Percentiles rank a stretch among this genome's conserved stretches.
Evolutionary conservation across 2,329 filamentous ascomycete genomes (phyloP).

Genomic region (Ophiosphaerella narmari): DNA sequence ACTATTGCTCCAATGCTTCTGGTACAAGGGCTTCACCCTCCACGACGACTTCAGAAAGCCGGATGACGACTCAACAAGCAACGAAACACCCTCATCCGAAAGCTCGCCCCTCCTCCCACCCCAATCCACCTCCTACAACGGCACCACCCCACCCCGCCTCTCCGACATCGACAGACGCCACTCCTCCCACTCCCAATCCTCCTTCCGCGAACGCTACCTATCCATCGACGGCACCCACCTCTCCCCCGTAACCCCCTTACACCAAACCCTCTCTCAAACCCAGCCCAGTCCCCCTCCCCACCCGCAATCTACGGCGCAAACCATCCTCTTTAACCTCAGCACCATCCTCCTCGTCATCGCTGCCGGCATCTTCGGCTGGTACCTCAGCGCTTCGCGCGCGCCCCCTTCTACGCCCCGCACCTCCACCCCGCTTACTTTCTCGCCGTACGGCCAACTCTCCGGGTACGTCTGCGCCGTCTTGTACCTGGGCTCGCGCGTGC

Average conservation of each 20-base stretch:
- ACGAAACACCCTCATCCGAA: constrained; percentile 42
- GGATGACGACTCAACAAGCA: constrained; percentile 24
- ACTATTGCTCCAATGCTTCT: constrained; percentile 87
- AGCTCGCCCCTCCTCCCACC: constrained; percentile 41
- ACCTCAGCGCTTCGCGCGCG: constrained; percentile 58
- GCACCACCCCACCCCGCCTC: constrained; percentile 29
- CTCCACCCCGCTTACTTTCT: constrained; percentile 67
- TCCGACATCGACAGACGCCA: constrained; percentile 45
- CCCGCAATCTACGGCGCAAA: constrained; percentile 56
- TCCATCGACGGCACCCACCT: constrained; percentile 70
- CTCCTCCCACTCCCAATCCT: constrained; percentile 38
- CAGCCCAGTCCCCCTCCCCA: constrained; percentile 44
- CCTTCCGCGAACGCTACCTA: constrained; percentile 53
- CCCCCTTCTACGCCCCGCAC: constrained; percentile 33
- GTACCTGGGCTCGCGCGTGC: constrained; percentile 87
- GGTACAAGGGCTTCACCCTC: constrained; percentile 79
- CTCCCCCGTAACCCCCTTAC: constrained; percentile 81
- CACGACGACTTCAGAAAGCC: constrained; percentile 38
- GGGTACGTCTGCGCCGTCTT: constrained; percentile 89
- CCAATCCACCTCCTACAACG: constrained; percentile 22
- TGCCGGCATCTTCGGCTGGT: constrained; percentile 83
- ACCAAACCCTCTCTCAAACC: constrained; percentile 44
- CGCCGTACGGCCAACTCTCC: constrained; percentile 79
- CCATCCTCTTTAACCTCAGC: constrained; percentile 72
- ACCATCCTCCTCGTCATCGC: constrained; percentile 80